Base-by-base conservation (phyloP, 2,329 filamentous ascomycete species). In the Arthroderma sp. region DNA sequence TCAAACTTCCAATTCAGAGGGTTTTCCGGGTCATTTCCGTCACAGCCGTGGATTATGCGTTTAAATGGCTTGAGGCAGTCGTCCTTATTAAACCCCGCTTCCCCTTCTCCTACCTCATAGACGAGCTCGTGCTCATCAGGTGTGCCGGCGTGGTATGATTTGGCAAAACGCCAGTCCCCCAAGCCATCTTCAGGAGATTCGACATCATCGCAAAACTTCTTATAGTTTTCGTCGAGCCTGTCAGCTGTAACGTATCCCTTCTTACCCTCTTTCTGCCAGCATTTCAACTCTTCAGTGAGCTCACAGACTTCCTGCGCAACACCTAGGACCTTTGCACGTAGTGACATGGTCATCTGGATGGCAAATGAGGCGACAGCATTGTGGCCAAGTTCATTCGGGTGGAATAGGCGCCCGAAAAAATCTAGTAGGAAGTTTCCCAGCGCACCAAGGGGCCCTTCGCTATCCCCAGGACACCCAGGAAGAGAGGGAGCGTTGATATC, bases 1-100 rank as follows among this genome's bases (percentile, higher is more conserved):
- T 66, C 66, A 47, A 60, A 61, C 60, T 68, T 68, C 66, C 66
- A 68, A 61, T 70, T 66, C 60, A 47, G 60, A 17, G 66, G 64
- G 60, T 68, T 69, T 23, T 64, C 55, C 1, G 58, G 55, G 47
- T 63, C 62, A 21, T 63, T 61, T 35, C 56, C 56, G 60, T 70
- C 67, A 59, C 67, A 70, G 39, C 60, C 56, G 59, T 69, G 60
- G 59, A 69, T 64, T 53, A 70, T 61, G 15, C 58, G 43, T 8
- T 59, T 39, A 21, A 59, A 47, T 31, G 60, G 57, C 8, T 59
- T 37, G 37, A 53, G 49, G 41, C 62, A 64, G 17, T 57, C 37
- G 11, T 56, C 19, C 53, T 60, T 44, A 28, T 58, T 55, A 2
- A 19, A 54, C 9, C 13, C 5, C 35, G 2, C 13, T 8, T 11